Conservation (phyloP, 805 yeast genomes). For the Candida germanica region DNA sequence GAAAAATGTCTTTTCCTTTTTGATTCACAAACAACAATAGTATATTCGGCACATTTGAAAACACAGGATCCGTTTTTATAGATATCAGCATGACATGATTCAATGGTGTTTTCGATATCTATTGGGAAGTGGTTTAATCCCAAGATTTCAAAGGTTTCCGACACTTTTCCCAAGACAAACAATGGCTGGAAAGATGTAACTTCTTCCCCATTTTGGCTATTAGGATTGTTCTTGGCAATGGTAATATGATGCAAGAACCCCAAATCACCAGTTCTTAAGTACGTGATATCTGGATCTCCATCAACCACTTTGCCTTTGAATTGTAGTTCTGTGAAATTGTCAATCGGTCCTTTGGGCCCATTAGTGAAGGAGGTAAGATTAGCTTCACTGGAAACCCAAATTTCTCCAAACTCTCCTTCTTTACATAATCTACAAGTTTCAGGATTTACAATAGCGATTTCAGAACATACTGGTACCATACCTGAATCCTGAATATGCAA, state of each 20-base stretch:
- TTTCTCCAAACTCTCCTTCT: slow-evolving; percentile 93
- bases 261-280: slow-evolving; percentile 87
- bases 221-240: slow-evolving; percentile 33
- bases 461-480: slow-evolving; percentile 92
- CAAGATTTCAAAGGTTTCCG: slow-evolving; percentile 84
- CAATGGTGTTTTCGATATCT: slow-evolving; percentile 64
- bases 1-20: slow-evolving; percentile 52
- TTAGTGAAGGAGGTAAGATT: slow-evolving; percentile 61
- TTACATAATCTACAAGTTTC: slow-evolving; percentile 77
- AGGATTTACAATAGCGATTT: slow-evolving; percentile 91
- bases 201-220: slow-evolving; percentile 12
- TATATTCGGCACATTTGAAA: slow-evolving; percentile 78
- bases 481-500: slow-evolving; percentile 90
- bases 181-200: slow-evolving; percentile 62
- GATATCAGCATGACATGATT: slow-evolving; percentile 50
- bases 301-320: slow-evolving; percentile 62
- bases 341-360: slow-evolving; percentile 50
- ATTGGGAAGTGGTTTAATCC: slow-evolving; percentile 89
- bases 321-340: slow-evolving; percentile 48
- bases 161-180: slow-evolving; percentile 78
- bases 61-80: slow-evolving; percentile 61
- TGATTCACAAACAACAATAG: slow-evolving; percentile 71
- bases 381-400: slow-evolving; percentile 93
- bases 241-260: slow-evolving; percentile 84
- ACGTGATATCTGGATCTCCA: slow-evolving; percentile 56